Base-by-base conservation (phyloP, 805 yeast species). In the Candida quercuum region DNA sequence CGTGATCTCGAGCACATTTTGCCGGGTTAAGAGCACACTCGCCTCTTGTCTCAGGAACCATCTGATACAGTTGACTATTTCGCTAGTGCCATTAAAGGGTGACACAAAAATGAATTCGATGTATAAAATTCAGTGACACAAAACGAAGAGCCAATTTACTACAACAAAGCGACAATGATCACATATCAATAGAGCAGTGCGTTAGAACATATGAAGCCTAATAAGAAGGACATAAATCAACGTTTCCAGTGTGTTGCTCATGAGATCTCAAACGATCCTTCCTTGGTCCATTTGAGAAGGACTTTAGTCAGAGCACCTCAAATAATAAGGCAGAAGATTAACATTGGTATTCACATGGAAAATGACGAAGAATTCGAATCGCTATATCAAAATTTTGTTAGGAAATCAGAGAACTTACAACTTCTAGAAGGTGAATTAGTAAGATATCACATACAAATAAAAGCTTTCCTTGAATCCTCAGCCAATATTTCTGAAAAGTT, bases 231-330 rank as follows among this genome's bases (percentile, higher is more conserved):
- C 3, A 5, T 35, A 14, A 46, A 46, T 29, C 32, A 37, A 17
- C 41, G 42, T 24, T 47, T 52, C 38, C 56, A 51, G 27, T 52
- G 57, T 35, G 38, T 43, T 26, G 41, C 47, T 8, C 56, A 54
- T 28, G 52, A 51, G 28, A 28, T 51, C 4, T 44, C 54, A 18
- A 54, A 44, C 16, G 52, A 50, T 31, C 38, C 46, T 18, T 55
- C 51, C 15, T 52, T 56, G 54, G 34, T 49, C 24, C 49, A 49
- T 31, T 61, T 87, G 43, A 84, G 82, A 48, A 85, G 84, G 60
- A 76, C 89, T 21, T 63, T 87, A 43, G 77, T 78, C 29, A 69
- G 96, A 47, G 95, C 96, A 5, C 99, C 99, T 31, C 98, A 93
- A 61, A 77, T 74, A 45, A 69, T 93, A 58, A 82, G 88, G 47